These are phyloP conservation scores for Ceratocystis eucalypticola DNA, from an alignment of 2,329 filamentous ascomycete genomes.

Conservation along the genomic window DNA sequence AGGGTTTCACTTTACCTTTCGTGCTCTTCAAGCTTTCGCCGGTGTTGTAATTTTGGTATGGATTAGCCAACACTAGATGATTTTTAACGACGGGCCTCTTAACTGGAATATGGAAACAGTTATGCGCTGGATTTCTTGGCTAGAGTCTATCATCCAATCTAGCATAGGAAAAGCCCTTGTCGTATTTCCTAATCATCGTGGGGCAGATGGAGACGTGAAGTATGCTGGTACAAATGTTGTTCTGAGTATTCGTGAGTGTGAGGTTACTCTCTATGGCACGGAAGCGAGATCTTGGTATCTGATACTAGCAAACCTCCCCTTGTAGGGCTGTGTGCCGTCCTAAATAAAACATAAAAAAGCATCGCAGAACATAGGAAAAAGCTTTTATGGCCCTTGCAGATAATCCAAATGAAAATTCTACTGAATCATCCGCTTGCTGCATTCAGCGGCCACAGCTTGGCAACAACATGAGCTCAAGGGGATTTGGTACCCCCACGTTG, in stretches of 20 bases:
- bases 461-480: too few relatives aligned
- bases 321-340: constrained; percentile 33
- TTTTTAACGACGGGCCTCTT: constrained; percentile 36
- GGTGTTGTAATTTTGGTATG: constrained; percentile 57
- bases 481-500: too few relatives aligned
- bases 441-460: not conserved
- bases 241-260: constrained; percentile 49
- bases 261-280: constrained; percentile 49
- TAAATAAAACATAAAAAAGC: constrained; percentile 15
- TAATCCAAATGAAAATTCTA: not conserved
- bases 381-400: constrained; percentile 5
- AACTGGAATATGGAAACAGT: constrained; percentile 48
- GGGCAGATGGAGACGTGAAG: constrained; percentile 48
- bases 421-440: not conserved
- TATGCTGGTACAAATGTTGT: constrained; percentile 66
- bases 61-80: constrained; percentile 56
- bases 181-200: constrained; percentile 57
- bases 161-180: constrained; percentile 47
- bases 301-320: constrained; percentile 40
- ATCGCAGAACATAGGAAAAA: constrained; percentile 1
- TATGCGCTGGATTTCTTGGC: constrained; percentile 60
- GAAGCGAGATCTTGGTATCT: constrained; percentile 53
- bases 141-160: constrained; percentile 48
- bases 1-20: constrained; percentile 30
- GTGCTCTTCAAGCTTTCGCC: constrained; percentile 40